These are phyloP conservation scores for Dioszegia aurantiaca DNA, from an alignment of 768 basidiomycete genomes.

Conservation along the genomic window DNA sequence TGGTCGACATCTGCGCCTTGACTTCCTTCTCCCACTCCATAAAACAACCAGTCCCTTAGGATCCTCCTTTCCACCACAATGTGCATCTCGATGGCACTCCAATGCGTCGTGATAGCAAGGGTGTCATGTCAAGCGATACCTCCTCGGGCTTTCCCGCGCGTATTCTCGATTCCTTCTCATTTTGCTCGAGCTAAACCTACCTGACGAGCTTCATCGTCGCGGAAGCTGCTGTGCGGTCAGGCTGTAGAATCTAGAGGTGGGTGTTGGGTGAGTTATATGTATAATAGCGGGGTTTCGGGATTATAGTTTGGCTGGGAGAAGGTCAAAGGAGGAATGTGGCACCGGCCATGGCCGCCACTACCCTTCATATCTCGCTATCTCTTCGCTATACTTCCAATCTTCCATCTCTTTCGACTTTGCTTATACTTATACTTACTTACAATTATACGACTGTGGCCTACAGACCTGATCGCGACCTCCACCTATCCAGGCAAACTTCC, in stretches of 20 bases:
- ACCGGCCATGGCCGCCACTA: background rate
- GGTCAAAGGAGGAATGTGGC: conserved; percentile 9
- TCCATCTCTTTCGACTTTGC: background rate
- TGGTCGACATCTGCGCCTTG: conserved; percentile 6
- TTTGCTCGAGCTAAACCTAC: conserved; percentile 52
- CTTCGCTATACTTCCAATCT: background rate
- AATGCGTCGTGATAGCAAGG: too few relatives aligned
- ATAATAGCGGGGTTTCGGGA: conserved; percentile 15
- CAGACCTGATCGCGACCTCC: background rate
- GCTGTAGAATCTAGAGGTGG: background rate
- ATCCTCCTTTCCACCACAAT: too few relatives aligned
- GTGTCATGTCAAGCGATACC: too few relatives aligned
- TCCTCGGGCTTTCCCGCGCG: too few relatives aligned
- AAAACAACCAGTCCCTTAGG: too few relatives aligned
- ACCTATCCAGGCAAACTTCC: too few relatives aligned
- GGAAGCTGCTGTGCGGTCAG: conserved; percentile 8
- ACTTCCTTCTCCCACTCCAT: background rate
- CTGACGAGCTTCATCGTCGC: conserved; percentile 77
- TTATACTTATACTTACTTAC: background rate
- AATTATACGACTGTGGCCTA: background rate
- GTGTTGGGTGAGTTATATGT: conserved; percentile 3
- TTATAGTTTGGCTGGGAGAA: conserved; percentile 25
- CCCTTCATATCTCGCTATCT: background rate
- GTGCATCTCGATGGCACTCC: too few relatives aligned
- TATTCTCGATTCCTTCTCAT: conserved; percentile 3